Evolutionary conservation across 805 yeast species (phyloP), one percentile per base, ranked within the genome.

Genomic region (Kluyveromyces wickerhamii): DNA sequence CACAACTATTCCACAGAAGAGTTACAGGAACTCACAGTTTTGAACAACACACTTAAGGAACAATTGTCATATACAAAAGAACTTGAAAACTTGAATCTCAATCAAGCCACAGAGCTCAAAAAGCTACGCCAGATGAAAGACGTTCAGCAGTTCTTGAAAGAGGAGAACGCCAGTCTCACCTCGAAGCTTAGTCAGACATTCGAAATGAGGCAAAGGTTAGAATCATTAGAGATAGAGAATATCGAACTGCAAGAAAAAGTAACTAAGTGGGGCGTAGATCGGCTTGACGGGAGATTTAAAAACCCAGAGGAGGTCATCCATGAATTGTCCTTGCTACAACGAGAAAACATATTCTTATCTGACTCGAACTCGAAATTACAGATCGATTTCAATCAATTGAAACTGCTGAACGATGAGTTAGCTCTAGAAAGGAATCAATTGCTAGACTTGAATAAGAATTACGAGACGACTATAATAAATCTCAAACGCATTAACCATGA

Each of bases 41-140:
- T 37, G 49, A 65, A 45, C 34, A 50, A 48, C 26, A 51, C 62
- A 30, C 45, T 69, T 18, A 46, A 53, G 14, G 66, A 65, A 18
- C 78, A 74, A 46, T 45, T 71, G 25, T 52, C 60, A 17, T 65
- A 69, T 42, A 53, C 71, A 28, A 58, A 65, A 44, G 66, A 63
- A 27, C 47, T 70, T 39, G 85, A 79, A 41, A 61, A 65, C 4
- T 68, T 71, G 41, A 71, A 73, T 40, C 59, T 75, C 34, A 59
- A 66, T 6, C 75, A 79, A 48, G 59, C 73, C 15, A 70, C 66
- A 39, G 68, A 73, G 25, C 64, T 79, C 37, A 67, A 67, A 41
- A 59, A 63, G 7, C 58, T 74, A 16, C 71, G 71, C 18, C 41
- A 45, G 15, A 12, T 41, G 3, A 45, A 35, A 13, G 57, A 54